Base-by-base conservation (phyloP, 768 basidiomycete genomes). In the Fomitopsis serialis region DNA sequence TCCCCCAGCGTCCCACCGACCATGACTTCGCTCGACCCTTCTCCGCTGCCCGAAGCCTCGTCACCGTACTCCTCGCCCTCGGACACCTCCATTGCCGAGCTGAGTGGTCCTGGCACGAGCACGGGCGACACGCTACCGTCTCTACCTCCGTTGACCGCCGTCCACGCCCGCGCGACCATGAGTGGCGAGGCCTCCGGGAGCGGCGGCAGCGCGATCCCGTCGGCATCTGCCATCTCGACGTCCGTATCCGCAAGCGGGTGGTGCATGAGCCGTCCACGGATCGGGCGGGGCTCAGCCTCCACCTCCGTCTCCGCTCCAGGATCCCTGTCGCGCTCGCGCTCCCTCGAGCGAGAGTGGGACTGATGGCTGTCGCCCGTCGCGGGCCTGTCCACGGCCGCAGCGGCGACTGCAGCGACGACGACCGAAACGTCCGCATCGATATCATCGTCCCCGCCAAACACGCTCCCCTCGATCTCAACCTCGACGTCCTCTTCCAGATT, bases 401-500 rank as follows among this genome's bases (percentile, higher is more conserved):
- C 56, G 17, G 56, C 53, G 24, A 34, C 52, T 23, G 56, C 37
- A 0, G 58, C 54, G 27, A 56, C 49, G 24, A 48, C 53, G 10
- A 56, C 63, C 1, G 55, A 58, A 24, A 48, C 52, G 25, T 53
- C 54, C 2, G 42, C 55, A 13, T 55, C 57, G 10, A 37, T 50
- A 1, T 56, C 58, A n/a, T 40, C 57, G 9, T 56, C 55, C 9
- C 55, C 60, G 3, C 50, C 29, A n/a, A 65, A 59, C 25, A 66
- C 69, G 27, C 70, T 68, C 21, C 49, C 58, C 37, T 74, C 74
- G 13, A 68, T 55, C 19, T 87, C 86, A 0, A 82, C 72, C 58
- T 98, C 96, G 46, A 97, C 95, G 64, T 98, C 96, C 53, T 92
- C 93, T 46, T 98, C 94, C 17, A 99, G 80, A 66, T 98, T 88